Conservation (phyloP, 192 early-diverging fungal genomes). For the Umbelopsis sp. region DNA sequence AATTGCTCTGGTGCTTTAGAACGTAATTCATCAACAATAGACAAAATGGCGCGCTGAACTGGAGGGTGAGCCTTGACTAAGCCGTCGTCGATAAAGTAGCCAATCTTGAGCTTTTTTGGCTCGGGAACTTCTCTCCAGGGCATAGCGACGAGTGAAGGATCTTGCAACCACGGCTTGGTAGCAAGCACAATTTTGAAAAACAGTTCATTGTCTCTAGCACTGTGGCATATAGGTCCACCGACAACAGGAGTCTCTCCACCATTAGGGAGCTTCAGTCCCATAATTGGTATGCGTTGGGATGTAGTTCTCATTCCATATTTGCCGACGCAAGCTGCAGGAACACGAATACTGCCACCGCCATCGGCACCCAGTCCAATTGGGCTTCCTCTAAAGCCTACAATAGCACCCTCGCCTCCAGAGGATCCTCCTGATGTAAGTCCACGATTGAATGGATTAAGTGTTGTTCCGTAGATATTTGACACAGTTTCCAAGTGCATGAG, state of each 20-base stretch:
- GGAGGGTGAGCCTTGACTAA: conserved; percentile 13
- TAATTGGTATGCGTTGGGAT: background rate
- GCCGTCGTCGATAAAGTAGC: conserved; percentile 16
- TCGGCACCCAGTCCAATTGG: conserved; percentile 13
- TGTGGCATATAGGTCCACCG: background rate
- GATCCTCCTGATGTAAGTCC: background rate
- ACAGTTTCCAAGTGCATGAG: conserved; percentile 4
- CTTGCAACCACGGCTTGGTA: background rate
- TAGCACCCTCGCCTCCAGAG: background rate
- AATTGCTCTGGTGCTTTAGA: conserved; percentile 16
- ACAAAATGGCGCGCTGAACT: conserved; percentile 15
- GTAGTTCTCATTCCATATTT: background rate
- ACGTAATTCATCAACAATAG: conserved; percentile 14
- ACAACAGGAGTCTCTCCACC: background rate
- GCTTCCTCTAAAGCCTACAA: conserved; percentile 1
- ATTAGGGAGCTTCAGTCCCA: background rate
- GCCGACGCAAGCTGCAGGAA: conserved; percentile 1
- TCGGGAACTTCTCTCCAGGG: background rate
- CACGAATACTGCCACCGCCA: conserved; percentile 10
- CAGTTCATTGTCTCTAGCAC: conserved; percentile 9
- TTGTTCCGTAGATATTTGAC: conserved; percentile 4
- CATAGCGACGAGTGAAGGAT: background rate
- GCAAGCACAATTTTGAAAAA: conserved; percentile 12
- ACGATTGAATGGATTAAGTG: background rate
- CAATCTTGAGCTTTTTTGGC: conserved; percentile 3